Conservation (phyloP, 2,329 filamentous ascomycete genomes). For the Canariomyces notabilis region DNA sequence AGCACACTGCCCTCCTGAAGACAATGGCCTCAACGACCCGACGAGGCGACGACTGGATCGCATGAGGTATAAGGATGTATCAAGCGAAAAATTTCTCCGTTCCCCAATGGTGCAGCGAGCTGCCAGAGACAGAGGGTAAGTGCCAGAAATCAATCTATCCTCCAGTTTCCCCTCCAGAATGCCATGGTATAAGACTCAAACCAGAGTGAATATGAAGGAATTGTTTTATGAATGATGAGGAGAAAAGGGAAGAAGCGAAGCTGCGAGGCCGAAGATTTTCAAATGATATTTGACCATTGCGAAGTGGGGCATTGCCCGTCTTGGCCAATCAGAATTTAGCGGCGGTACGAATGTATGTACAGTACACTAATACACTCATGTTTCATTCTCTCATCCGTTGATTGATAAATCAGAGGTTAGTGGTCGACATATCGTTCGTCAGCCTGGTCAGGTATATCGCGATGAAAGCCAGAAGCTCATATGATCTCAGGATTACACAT, state of each 20-base stretch:
- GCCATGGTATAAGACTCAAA: constrained; percentile 49
- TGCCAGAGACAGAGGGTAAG: constrained; percentile 46
- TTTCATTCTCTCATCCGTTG: too few species aligned
- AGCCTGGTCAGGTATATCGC: too few species aligned
- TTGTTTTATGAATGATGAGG: constrained; percentile 34
- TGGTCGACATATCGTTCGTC: too few species aligned
- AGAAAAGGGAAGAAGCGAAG: constrained; percentile 29
- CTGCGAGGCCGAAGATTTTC: constrained; percentile 20
- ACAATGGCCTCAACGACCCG: too few species aligned
- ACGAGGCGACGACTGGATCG: too few species aligned
- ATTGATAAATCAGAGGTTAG: too few species aligned
- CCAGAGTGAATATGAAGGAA: constrained; percentile 67
- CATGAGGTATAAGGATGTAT: too few species aligned
- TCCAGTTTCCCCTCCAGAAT: constrained; percentile 66
- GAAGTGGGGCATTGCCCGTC: constrained; percentile 7
- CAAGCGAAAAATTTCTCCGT: constrained; percentile 34
- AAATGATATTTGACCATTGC: neutral
- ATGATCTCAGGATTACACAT: too few species aligned
- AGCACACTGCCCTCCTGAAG: too few species aligned
- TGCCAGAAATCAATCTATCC: constrained; percentile 53
- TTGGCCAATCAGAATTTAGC: constrained; percentile 15
- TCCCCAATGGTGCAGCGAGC: constrained; percentile 26
- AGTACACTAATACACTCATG: too few species aligned
- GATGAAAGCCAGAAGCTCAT: too few species aligned
- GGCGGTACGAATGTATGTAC: neutral